Evolutionary conservation across 192 early-diverging fungal species (phyloP), one percentile per base, ranked within the genome.

Genomic region (Entomortierella parvispora): DNA sequence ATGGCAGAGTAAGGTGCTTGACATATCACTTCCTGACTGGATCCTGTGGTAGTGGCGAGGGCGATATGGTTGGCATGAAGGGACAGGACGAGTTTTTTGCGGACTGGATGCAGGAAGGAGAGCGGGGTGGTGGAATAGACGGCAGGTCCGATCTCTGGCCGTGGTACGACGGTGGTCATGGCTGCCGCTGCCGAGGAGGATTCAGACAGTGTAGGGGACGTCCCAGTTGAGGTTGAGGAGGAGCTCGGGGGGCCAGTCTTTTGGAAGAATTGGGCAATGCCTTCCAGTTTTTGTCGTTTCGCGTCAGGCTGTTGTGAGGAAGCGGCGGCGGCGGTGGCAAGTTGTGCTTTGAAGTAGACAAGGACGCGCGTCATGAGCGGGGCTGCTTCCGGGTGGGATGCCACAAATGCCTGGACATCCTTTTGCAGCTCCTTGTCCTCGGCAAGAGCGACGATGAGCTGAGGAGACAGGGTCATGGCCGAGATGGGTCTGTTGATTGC

Each of bases 21-120:
- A 32, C 17, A 52, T 22, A 62, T 32, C 7, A 68, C 25, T 11
- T 76, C 72, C 12, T 40, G 37, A 4, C 57, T 47, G 6, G 53
- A 18, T 32, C 33, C 28, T 9, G 72, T 62, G 11, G 72, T 2
- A 7, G 72, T 62, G 44, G 33, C 33, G 37, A 76, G 64, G 57
- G 59, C 59, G 14, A 76, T 46, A n/a, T 68, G 50, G 18, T 40
- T 32, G 23, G 43, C 18, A 47, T 60, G 58, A 45, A 76, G 37
- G 12, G 64, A 51, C 17, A 76, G 65, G 3, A 67, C 58, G 20
- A 76, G 32, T 43, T 76, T 76, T 50, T 76, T 76, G 59, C 72
- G 64, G 26, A 68, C 65, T 0, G 72, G 71, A 25, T 74, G 71
- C 2, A 74, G 20, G 50, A 74, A 74, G 11, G 71, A 74, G 23